Base-by-base conservation (phyloP, 352 stramenopile species). In the Phytophthora kernoviae region DNA sequence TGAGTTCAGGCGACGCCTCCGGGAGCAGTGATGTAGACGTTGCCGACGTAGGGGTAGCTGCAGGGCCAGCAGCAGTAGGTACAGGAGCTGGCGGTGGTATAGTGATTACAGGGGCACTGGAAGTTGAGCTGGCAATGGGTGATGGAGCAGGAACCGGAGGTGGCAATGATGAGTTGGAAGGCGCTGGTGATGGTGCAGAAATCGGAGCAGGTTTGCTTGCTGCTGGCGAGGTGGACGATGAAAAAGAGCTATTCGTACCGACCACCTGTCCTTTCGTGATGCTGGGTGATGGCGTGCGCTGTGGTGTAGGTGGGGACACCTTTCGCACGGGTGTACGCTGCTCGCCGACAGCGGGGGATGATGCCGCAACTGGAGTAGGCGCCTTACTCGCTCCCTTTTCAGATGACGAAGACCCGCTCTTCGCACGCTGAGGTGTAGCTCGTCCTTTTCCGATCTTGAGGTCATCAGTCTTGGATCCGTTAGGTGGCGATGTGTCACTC, bases 1-100 rank as follows among this genome's bases (percentile, higher is more conserved):
- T 92, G 33, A 93, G 65, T 58, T 77, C 64, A 21, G 76, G 75
- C 37, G 64, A 67, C 36, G 84, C 68, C 27, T 84, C 81, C 26
- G 75, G 46, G 5, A 63, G 56, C 10, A 56, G 55, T 24, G 65
- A 27, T 33, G 51, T 57, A 8, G 61, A 62, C 24, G 58, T n/a
- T n/a, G 64, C 54, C 4, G 61, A 47, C 41, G 69, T 70, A 10
- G 69, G 61, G 26, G 67, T 58, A 7, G 65, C 47, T 33, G 40
- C 39, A 47, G 70, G 36, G 24, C 24, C 24, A 30, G 24, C 24
- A 42, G 55, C 58, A 45, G 37, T 50, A 58, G 45, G 18, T 18
- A 26, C 53, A 17, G 61, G 54, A 20, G 44, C 46, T 52, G 57
- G 39, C 69, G 60, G 37, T 50, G 65, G 37, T 18, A 53, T 43